Conservation (phyloP, 257 asterid species). For the Striga asiatica region DNA sequence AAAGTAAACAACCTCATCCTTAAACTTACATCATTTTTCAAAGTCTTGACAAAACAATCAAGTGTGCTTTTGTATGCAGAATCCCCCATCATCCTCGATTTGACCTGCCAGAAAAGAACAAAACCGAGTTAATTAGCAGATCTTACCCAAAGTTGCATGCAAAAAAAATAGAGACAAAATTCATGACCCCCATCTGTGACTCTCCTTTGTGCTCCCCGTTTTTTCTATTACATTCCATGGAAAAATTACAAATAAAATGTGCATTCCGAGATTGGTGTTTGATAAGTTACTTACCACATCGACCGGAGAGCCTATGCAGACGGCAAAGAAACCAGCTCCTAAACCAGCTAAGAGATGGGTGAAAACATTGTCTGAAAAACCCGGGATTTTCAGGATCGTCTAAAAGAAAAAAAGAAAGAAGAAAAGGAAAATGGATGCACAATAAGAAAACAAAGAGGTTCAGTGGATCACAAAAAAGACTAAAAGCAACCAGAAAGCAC, state of each 20-base stretch:
- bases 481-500: neutral
- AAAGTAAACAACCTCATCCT: too few relatives aligned
- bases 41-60: slow-evolving; percentile 89
- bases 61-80: slow-evolving; percentile 71
- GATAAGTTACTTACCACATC: slow-evolving; percentile 80
- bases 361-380: slow-evolving; percentile 83
- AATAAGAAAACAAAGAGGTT: slow-evolving; percentile 11
- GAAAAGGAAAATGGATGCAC: slow-evolving; percentile 6
- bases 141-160: neutral
- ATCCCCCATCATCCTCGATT: slow-evolving; percentile 99
- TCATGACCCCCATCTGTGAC: neutral
- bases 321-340: slow-evolving; percentile 98
- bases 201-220: neutral
- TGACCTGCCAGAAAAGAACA: slow-evolving; percentile 48
- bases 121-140: slow-evolving; percentile 15
- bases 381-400: slow-evolving; percentile 89
- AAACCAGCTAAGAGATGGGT: slow-evolving; percentile 86
- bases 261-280: neutral
- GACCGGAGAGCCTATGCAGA: slow-evolving; percentile 97
- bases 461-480: too few relatives aligned
- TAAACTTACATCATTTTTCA: slow-evolving; percentile 80
- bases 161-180: too few relatives aligned
- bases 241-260: neutral
- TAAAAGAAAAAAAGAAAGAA: slow-evolving; percentile 16
- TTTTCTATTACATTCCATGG: neutral